Percentiles rank a stretch among this genome's conserved stretches.
Evolutionary conservation across 768 basidiomycete species (phyloP).

Genomic region (Arthromyces matolae): DNA sequence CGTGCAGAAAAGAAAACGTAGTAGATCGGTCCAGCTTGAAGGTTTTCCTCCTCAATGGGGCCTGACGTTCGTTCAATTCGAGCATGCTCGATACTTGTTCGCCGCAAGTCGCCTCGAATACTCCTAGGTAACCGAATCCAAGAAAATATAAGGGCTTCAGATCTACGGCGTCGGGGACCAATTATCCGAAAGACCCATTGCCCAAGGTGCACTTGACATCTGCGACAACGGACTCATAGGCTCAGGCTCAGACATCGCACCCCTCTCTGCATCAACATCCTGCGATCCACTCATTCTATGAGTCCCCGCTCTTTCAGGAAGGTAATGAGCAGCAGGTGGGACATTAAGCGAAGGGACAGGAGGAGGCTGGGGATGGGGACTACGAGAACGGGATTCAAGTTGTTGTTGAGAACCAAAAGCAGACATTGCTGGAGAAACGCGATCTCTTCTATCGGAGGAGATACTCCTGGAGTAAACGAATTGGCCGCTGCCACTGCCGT

Average conservation of each 20-base stretch:
- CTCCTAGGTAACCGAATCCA: no score
- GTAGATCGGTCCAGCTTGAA: no score
- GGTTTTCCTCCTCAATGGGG: no score
- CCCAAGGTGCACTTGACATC: slow-evolving; percentile 36
- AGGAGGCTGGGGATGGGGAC: slow-evolving; percentile 14
- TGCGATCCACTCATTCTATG: slow-evolving; percentile 11
- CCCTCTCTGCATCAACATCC: slow-evolving; percentile 15
- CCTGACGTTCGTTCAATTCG: no score
- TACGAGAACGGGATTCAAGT: slow-evolving; percentile 9
- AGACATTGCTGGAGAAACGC: slow-evolving; percentile 45
- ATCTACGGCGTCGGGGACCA: slow-evolving; percentile 30
- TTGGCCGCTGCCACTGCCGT: slow-evolving; percentile 37
- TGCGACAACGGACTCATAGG: slow-evolving; percentile 21
- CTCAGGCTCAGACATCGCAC: slow-evolving; percentile 21
- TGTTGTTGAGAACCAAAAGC: slow-evolving; percentile 39
- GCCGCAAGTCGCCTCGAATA: no score
- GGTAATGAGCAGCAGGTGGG: slow-evolving; percentile 13
- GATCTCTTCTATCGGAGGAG: slow-evolving; percentile 48
- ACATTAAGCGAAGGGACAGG: slow-evolving; percentile 11
- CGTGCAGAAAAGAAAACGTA: no score
- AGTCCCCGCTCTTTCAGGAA: slow-evolving; percentile 21
- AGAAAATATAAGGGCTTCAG: not conserved
- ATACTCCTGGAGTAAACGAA: slow-evolving; percentile 51
- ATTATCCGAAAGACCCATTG: slow-evolving; percentile 34
- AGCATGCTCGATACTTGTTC: no score